phyloP scores from a whole-genome alignment of 164 flowering plant species.

The Dillenia turbinata region DNA sequence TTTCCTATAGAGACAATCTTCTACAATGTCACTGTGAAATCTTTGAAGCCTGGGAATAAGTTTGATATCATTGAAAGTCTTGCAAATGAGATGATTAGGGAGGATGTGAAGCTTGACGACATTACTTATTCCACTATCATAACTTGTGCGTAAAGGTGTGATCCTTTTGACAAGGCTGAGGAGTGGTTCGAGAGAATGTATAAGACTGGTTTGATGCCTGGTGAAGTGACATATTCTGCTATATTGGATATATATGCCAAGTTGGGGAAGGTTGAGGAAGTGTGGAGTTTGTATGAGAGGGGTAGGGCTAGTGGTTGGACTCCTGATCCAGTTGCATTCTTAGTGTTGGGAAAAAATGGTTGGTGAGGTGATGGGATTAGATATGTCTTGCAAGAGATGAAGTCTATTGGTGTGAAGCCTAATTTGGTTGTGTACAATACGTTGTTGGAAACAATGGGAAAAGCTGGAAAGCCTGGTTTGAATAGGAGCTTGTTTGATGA shows the following conservation, averaged over 20 bases:
- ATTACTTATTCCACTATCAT: slow-evolving; percentile 93
- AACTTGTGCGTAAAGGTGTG: slow-evolving; percentile 82
- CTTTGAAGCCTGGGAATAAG: slow-evolving; percentile 76
- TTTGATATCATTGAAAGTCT: slow-evolving; percentile 66
- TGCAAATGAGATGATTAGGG: slow-evolving; percentile 69
- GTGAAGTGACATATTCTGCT: slow-evolving; percentile 93
- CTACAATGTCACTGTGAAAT: slow-evolving; percentile 89
- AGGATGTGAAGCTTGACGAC: slow-evolving; percentile 71
- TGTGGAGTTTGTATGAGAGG: slow-evolving; percentile 79
- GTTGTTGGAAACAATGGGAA: slow-evolving; percentile 84
- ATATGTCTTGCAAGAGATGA: slow-evolving; percentile 84
- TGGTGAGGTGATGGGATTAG: slow-evolving; percentile 86
- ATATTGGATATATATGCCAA: slow-evolving; percentile 85
- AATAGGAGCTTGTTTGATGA: slow-evolving; percentile 79
- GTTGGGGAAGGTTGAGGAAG: slow-evolving; percentile 84
- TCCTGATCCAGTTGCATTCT: slow-evolving; percentile 70
- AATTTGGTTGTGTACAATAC: slow-evolving; percentile 88
- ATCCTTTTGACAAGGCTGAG: slow-evolving; percentile 65
- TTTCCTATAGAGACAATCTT: slow-evolving; percentile 85
- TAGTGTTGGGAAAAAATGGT: slow-evolving; percentile 85
- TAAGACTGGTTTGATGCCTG: slow-evolving; percentile 86
- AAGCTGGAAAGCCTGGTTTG: slow-evolving; percentile 86
- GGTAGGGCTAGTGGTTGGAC: slow-evolving; percentile 88
- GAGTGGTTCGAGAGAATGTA: slow-evolving; percentile 98
- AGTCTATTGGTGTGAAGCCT: slow-evolving; percentile 58